Evolutionary conservation across 2,329 filamentous ascomycete genomes (phyloP), one percentile per base, ranked within the genome.

Genomic region (Graphium sp.): DNA sequence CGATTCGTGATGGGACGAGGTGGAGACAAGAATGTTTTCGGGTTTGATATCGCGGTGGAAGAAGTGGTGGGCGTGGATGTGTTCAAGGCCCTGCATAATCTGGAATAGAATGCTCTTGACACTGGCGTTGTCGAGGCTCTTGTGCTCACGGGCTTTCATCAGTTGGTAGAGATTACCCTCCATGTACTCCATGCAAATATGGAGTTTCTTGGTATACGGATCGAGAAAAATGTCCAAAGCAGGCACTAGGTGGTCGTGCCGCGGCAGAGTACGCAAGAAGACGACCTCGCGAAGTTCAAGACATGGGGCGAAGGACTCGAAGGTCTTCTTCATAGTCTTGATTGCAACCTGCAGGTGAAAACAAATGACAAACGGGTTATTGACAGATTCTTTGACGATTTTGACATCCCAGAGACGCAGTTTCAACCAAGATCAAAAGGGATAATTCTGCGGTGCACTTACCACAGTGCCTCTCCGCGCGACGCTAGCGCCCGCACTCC

Each of bases 281-380:
- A 98, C 89, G 39, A 98, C 89, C 53, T 98, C 89, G 36, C 89
- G 77, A 30, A 98, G 69, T 53, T 98, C 89, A 37, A 94, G 58
- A 50, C 89, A 98, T 29, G 84, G 79, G 11, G 70, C 60, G 47
- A 94, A 84, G 2, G 82, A 92, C 42, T 95, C 85, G 44, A 95
- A 98, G 0, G 79, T 85, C 69, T 98, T 98, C 66, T 98, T 98
- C 89, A 98, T 98, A 5, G 89, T 95, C 58, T 98, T 98, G 58
- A 98, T 94, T 24, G 89, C 89, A 44, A 98, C 80, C 89, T 95
- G 31, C n/a, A n/a, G n/a, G n/a, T n/a, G n/a, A n/a, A n/a, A n/a
- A n/a, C n/a, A n/a, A 22, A 26, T 31, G 36, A 24, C 15, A 22
- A 24, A 7, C 14, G 18, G 16, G n/a, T 26, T 18, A 19, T 19